Conservation (phyloP, 108 stramenopile genomes). For the Parmales sp. region DNA sequence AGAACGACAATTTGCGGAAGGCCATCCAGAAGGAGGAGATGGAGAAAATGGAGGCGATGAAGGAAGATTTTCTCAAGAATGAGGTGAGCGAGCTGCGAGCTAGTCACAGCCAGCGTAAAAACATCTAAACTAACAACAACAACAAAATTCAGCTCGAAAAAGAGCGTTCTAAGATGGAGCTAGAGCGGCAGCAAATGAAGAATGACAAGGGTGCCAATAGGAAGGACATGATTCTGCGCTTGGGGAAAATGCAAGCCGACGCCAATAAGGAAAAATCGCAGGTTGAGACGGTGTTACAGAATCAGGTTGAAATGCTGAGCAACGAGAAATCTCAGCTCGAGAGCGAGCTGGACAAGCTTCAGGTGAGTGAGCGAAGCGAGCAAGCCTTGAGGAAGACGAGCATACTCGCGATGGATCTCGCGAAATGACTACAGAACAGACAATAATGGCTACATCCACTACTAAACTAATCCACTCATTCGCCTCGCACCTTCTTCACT, state of each 20-base stretch:
- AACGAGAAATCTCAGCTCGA: too few relatives aligned
- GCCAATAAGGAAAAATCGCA: neutral
- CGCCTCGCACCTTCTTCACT: too few relatives aligned
- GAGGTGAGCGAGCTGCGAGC: neutral
- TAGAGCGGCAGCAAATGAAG: neutral
- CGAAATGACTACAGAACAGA: too few relatives aligned
- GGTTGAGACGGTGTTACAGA: neutral
- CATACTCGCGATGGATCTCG: too few relatives aligned
- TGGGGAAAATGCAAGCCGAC: neutral
- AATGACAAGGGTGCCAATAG: neutral
- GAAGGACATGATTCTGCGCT: neutral
- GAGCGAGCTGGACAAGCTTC: too few relatives aligned
- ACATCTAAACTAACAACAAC: neutral
- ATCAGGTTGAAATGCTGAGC: neutral
- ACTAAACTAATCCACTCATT: too few relatives aligned
- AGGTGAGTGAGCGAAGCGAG: too few relatives aligned
- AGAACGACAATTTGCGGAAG: conserved; percentile 4
- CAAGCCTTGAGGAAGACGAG: too few relatives aligned
- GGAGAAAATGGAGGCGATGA: neutral
- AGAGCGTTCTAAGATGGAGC: neutral
- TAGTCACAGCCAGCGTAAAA: neutral
- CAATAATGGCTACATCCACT: too few relatives aligned
- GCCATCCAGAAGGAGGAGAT: conserved; percentile 3
- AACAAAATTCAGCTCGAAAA: neutral
- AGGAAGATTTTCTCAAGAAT: neutral